Evolutionary conservation across 768 basidiomycete species (phyloP), one percentile per base, ranked within the genome.

Genomic region (Naganishia kalamii): DNA sequence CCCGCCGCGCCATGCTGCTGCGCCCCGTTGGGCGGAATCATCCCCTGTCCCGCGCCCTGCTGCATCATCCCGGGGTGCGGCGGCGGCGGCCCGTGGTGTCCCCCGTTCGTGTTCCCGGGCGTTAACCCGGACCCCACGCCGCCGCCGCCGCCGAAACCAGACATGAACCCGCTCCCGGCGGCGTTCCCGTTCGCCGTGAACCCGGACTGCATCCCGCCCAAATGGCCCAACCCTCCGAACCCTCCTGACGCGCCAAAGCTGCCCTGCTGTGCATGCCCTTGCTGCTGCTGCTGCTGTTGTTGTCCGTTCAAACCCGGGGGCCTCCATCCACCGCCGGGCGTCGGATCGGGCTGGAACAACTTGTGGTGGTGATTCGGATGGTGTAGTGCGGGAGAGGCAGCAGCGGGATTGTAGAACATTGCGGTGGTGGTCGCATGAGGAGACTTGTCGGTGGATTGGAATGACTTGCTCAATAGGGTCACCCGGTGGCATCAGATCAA

Each of bases 361-460:
- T 57, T 57, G 37, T 57, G 54, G 23, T n/a, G 35, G 15, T 57
- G 54, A 5, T 57, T 33, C 4, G 32, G 29, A 33, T 57, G 54
- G n/a, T 57, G 54, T 2, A 57, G 17, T 11, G 54, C 35, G 13
- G 54, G 35, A 19, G 54, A 35, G 23, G 54, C 37, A 6, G 54
- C 54, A 15, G 54, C 54, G 17, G 54, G 54, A 23, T 57, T 57
- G 54, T 57, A 57, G n/a, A 57, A 57, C 54, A 57, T 57, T 25
- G 15, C 27, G 48, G 48, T 30, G 27, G 23, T 8, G 15, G 48
- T 29, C 27, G 21, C 46, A 21, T 47, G 46, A 44, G n/a, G n/a
- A n/a, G n/a, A n/a, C n/a, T n/a, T n/a, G n/a, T n/a, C n/a, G n/a
- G n/a, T n/a, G n/a, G n/a, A n/a, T n/a, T n/a, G n/a, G n/a, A n/a